A percentile compares a stretch with the other conserved stretches of the same genome.
phyloP scores from a whole-genome alignment of 2,329 filamentous ascomycete species.

The Pseudogymnoascus sp. region DNA sequence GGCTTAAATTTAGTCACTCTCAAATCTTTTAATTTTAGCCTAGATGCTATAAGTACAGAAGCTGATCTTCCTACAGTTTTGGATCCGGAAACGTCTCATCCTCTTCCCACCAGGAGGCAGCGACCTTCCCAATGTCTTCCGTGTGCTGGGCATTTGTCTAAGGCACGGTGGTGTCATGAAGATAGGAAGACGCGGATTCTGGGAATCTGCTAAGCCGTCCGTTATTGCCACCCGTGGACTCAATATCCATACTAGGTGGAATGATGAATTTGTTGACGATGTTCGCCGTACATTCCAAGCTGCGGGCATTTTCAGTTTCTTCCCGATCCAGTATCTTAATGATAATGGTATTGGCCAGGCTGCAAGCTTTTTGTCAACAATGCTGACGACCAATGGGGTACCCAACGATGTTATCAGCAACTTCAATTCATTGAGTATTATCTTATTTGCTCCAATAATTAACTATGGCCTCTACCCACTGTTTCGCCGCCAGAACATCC shows the following conservation, averaged over 20 bases:
- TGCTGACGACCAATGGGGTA: slow-evolving; percentile 58
- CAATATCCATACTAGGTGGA: slow-evolving; percentile 52
- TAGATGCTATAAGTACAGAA: slow-evolving; percentile 16
- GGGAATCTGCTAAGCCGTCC: slow-evolving; percentile 60
- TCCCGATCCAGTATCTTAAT: slow-evolving; percentile 33
- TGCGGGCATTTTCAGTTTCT: slow-evolving; percentile 56
- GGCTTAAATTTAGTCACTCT: background rate
- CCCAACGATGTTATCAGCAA: slow-evolving; percentile 72
- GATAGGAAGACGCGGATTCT: slow-evolving; percentile 42
- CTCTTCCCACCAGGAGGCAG: slow-evolving; percentile 62
- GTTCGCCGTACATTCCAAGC: slow-evolving; percentile 60
- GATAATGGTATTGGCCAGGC: slow-evolving; percentile 60
- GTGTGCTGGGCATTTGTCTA: slow-evolving; percentile 50
- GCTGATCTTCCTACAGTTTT: slow-evolving; percentile 34
- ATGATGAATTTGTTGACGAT: slow-evolving; percentile 74
- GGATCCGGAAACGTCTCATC: slow-evolving; percentile 52
- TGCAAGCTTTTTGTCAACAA: slow-evolving; percentile 74
- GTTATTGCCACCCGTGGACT: slow-evolving; percentile 40
- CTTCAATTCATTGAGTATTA: slow-evolving; percentile 66
- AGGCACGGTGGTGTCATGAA: slow-evolving; percentile 55
- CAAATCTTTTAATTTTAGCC: background rate
- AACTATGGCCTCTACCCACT: slow-evolving; percentile 59
- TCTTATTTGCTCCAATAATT: slow-evolving; percentile 64
- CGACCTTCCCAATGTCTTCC: slow-evolving; percentile 57
- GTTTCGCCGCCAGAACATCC: slow-evolving; percentile 52